These are phyloP conservation scores for Astragalus glycyphyllos DNA, from an alignment of 306 rosid genomes.

Conservation along the genomic window DNA sequence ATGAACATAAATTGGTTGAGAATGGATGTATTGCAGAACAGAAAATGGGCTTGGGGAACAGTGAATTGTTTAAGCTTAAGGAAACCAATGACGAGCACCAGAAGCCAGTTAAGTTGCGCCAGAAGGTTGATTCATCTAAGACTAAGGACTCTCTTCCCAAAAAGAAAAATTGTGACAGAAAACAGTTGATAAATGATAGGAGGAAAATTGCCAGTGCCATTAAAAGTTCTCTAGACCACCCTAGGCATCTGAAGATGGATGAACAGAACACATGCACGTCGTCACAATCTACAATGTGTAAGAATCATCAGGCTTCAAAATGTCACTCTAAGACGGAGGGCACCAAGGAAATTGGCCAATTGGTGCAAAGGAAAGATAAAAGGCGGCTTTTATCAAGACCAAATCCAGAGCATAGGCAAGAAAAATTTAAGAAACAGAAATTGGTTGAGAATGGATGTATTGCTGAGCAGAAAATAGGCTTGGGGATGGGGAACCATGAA, in stretches of 20 bases:
- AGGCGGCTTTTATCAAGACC: conserved; percentile 31
- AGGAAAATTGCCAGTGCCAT: conserved; percentile 33
- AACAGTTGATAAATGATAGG: conserved; percentile 38
- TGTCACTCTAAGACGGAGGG: conserved; percentile 34
- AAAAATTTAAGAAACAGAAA: conserved; percentile 52
- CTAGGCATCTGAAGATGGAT: conserved; percentile 36
- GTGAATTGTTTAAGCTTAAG: conserved; percentile 31
- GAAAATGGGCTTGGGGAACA: conserved; percentile 23
- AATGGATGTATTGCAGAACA: conserved; percentile 38
- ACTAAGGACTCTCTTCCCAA: conserved; percentile 24
- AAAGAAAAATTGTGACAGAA: conserved; percentile 25
- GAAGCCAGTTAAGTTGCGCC: conserved; percentile 35
- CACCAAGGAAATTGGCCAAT: conserved; percentile 36
- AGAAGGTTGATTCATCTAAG: conserved; percentile 35
- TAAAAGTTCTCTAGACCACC: conserved; percentile 24
- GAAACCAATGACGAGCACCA: conserved; percentile 37
- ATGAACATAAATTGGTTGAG: conserved; percentile 43
- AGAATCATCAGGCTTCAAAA: conserved; percentile 48
- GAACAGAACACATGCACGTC: conserved; percentile 22
- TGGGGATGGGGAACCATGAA: conserved; percentile 19
- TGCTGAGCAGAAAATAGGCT: conserved; percentile 40
- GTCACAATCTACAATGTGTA: conserved; percentile 28
- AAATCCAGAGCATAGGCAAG: conserved; percentile 42
- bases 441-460: conserved; percentile 35
- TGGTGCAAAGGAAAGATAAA: conserved; percentile 40